Evolutionary conservation across 75 land plant genomes (phyloP).

Genomic region (Pseudotsuga menziesii): DNA sequence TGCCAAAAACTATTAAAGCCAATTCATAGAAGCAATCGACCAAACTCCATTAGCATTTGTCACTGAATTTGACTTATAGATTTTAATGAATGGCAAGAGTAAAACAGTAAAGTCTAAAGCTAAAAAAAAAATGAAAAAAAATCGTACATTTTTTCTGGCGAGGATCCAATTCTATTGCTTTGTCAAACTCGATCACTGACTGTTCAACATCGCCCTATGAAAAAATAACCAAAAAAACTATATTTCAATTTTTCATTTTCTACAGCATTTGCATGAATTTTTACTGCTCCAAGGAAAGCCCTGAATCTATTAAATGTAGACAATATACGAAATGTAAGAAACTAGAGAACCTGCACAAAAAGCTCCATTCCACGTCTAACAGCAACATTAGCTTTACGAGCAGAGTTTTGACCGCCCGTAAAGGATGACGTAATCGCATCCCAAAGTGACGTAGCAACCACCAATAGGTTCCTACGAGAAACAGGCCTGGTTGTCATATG

Average conservation of each 20-base stretch:
- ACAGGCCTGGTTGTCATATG: neutral
- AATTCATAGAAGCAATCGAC: too few species aligned
- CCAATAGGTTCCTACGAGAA: slow-evolving; percentile 11
- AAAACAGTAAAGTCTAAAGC: neutral
- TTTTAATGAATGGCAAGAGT: too few species aligned
- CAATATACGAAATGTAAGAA: neutral
- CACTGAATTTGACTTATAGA: too few species aligned
- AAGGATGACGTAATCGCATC: slow-evolving; percentile 25
- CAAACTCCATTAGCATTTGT: too few species aligned
- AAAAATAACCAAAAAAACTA: neutral
- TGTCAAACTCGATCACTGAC: slow-evolving; percentile 75
- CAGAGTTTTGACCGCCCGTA: slow-evolving; percentile 30
- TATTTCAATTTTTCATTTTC: neutral
- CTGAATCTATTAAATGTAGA: neutral
- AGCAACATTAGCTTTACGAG: slow-evolving; percentile 54
- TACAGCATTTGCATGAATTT: neutral
- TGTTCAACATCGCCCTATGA: slow-evolving; percentile 75
- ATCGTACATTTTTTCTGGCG: slow-evolving; percentile 76
- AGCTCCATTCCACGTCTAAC: slow-evolving; percentile 76
- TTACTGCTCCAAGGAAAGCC: neutral
- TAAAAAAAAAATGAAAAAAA: neutral
- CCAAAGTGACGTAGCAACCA: slow-evolving; percentile 39
- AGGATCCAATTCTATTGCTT: slow-evolving; percentile 75
- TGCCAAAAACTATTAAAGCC: too few species aligned
- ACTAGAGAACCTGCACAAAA: slow-evolving; percentile 53